Evolutionary conservation across 768 basidiomycete species (phyloP).

Genomic region (Trametopsis cervina): DNA sequence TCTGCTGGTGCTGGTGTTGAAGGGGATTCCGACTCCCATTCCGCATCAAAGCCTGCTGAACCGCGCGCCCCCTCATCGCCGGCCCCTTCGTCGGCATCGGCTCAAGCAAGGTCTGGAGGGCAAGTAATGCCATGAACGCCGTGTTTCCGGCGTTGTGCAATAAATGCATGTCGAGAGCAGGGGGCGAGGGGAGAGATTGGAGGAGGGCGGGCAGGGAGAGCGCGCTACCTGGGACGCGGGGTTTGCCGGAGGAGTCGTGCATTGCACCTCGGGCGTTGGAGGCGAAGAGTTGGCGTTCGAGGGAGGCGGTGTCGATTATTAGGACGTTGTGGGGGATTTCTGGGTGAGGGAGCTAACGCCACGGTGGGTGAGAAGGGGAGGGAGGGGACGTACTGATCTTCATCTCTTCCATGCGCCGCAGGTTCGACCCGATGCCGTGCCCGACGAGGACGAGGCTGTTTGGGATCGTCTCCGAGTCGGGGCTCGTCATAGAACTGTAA

Average conservation of each 20-base stretch:
- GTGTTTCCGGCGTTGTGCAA: conserved; percentile 79
- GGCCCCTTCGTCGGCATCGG: conserved; percentile 35
- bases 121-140: conserved; percentile 62
- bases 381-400: conserved; percentile 55
- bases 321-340: conserved; percentile 72
- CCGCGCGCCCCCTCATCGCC: conserved; percentile 7
- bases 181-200: conserved; percentile 33
- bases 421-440: conserved; percentile 49
- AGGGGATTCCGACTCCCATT: conserved; percentile 15
- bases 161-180: conserved; percentile 35
- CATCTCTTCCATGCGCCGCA: conserved; percentile 68
- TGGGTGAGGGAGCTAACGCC: conserved; percentile 21
- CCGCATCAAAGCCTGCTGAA: conserved; percentile 11
- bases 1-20: too few species aligned
- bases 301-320: conserved; percentile 54
- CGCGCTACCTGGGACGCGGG: conserved; percentile 43
- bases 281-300: conserved; percentile 57
- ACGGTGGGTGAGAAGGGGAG: not conserved
- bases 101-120: conserved; percentile 62
- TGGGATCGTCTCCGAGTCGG: conserved; percentile 65
- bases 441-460: conserved; percentile 70
- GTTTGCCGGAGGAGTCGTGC: conserved; percentile 50
- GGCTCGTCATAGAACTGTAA: conserved; percentile 64
- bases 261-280: conserved; percentile 52
- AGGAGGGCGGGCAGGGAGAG: conserved; percentile 61